Evolutionary conservation across 2,329 filamentous ascomycete species (phyloP).

Genomic region (Nemania serpens): DNA sequence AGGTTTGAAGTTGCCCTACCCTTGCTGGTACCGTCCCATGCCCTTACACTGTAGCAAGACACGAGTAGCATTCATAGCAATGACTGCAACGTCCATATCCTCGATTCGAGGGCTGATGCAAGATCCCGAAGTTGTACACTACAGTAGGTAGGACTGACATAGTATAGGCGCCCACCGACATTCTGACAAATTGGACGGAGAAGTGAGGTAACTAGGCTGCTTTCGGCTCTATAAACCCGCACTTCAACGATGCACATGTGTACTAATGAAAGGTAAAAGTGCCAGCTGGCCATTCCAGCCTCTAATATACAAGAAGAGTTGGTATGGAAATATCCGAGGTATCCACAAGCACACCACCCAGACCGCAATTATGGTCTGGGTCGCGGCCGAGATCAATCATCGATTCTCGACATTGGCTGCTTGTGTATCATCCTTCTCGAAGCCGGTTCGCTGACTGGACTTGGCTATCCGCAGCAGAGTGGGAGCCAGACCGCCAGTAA

Average conservation of each 20-base stretch:
- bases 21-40: conserved; percentile 13
- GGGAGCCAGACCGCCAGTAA: conserved; percentile 2
- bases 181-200: conserved; percentile 24
- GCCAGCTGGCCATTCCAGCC: conserved; percentile 9
- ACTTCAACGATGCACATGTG: conserved; percentile 12
- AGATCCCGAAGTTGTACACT: conserved; percentile 11
- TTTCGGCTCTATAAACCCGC: conserved; percentile 14
- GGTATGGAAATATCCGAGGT: conserved; percentile 21
- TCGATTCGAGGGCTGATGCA: conserved; percentile 16
- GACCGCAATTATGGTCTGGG: conserved; percentile 22
- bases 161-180: conserved; percentile 9
- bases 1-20: conserved; percentile 4
- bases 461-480: background rate
- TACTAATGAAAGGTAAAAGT: conserved; percentile 17
- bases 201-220: conserved; percentile 13
- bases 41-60: background rate
- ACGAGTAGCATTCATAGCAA: conserved; percentile 17
- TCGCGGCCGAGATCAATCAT: conserved; percentile 11
- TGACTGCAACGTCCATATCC: conserved; percentile 8
- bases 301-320: conserved; percentile 1
- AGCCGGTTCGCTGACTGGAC: conserved; percentile 3
- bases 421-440: background rate
- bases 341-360: conserved; percentile 21
- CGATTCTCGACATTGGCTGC: background rate
- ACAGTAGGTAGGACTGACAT: conserved; percentile 1